phyloP scores from a whole-genome alignment of 768 basidiomycete species.

The Roridomyces roridus region DNA sequence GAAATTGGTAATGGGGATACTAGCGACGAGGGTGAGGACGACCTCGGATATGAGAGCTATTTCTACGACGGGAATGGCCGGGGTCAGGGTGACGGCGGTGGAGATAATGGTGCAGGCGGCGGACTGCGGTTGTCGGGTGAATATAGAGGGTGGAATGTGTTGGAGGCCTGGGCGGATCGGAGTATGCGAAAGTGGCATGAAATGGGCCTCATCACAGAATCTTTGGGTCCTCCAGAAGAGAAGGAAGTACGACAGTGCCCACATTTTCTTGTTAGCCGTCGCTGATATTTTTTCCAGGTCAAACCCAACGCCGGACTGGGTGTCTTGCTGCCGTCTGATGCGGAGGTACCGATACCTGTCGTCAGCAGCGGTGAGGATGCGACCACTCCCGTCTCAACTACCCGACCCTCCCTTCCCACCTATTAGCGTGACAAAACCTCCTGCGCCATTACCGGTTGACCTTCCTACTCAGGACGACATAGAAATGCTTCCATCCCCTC shows the following conservation, averaged over 20 bases:
- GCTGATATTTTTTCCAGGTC: slow-evolving; percentile 34
- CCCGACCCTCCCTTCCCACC: slow-evolving; percentile 47
- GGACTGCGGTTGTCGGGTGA: slow-evolving; percentile 82
- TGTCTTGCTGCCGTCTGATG: slow-evolving; percentile 32
- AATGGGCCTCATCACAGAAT: slow-evolving; percentile 70
- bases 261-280: neutral
- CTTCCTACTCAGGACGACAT: slow-evolving; percentile 73
- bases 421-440: slow-evolving; percentile 74
- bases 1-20: slow-evolving; percentile 72
- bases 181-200: slow-evolving; percentile 89
- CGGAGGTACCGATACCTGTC: slow-evolving; percentile 71
- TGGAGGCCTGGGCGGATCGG: slow-evolving; percentile 93
- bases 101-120: slow-evolving; percentile 71
- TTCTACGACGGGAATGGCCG: slow-evolving; percentile 82
- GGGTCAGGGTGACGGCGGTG: slow-evolving; percentile 80
- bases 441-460: slow-evolving; percentile 71
- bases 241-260: slow-evolving; percentile 47
- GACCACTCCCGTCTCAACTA: slow-evolving; percentile 39
- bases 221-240: slow-evolving; percentile 41
- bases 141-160: slow-evolving; percentile 90
- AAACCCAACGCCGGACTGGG: slow-evolving; percentile 52
- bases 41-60: slow-evolving; percentile 85
- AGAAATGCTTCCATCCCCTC: slow-evolving; percentile 47
- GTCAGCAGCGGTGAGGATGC: slow-evolving; percentile 48
- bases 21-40: slow-evolving; percentile 82